Evolutionary conservation across 1,284 basidiomycete species (phyloP).

Genomic region (Porodaedalea pini): DNA sequence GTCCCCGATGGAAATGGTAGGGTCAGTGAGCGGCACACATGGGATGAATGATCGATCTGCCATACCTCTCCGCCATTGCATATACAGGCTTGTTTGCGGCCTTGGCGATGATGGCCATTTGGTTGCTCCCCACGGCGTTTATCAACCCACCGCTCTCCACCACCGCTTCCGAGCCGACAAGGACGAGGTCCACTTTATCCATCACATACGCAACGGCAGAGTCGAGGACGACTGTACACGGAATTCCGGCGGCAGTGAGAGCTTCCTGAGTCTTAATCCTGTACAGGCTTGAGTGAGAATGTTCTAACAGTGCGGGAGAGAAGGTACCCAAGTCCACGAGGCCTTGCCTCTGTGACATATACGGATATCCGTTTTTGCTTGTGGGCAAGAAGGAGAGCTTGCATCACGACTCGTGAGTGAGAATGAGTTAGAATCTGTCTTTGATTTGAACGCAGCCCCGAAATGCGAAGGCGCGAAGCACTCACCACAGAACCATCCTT

Average conservation of each 20-base stretch:
- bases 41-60: slow-evolving; percentile 23
- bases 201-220: slow-evolving; percentile 96
- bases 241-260: slow-evolving; percentile 83
- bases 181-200: slow-evolving; percentile 87
- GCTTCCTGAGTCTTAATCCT: slow-evolving; percentile 88
- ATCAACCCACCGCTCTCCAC: slow-evolving; percentile 90
- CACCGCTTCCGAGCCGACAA: slow-evolving; percentile 96
- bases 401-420: slow-evolving; percentile 94
- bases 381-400: slow-evolving; percentile 86
- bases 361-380: slow-evolving; percentile 92
- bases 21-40: slow-evolving; percentile 14
- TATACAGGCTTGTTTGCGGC: slow-evolving; percentile 95
- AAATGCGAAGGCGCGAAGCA: slow-evolving; percentile 20
- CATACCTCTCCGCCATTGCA: slow-evolving; percentile 88
- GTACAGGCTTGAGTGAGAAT: slow-evolving; percentile 14
- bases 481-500: slow-evolving; percentile 89
- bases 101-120: slow-evolving; percentile 95
- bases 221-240: slow-evolving; percentile 93
- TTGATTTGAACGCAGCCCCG: slow-evolving; percentile 7
- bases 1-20: slow-evolving; percentile 26
- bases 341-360: slow-evolving; percentile 94
- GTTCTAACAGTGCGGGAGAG: background rate
- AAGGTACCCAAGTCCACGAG: slow-evolving; percentile 73
- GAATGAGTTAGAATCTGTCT: slow-evolving; percentile 89
- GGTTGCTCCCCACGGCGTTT: slow-evolving; percentile 91